These are phyloP conservation scores for Stereum hirsutum DNA, from an alignment of 1,284 basidiomycete species.

Conservation along the genomic window DNA sequence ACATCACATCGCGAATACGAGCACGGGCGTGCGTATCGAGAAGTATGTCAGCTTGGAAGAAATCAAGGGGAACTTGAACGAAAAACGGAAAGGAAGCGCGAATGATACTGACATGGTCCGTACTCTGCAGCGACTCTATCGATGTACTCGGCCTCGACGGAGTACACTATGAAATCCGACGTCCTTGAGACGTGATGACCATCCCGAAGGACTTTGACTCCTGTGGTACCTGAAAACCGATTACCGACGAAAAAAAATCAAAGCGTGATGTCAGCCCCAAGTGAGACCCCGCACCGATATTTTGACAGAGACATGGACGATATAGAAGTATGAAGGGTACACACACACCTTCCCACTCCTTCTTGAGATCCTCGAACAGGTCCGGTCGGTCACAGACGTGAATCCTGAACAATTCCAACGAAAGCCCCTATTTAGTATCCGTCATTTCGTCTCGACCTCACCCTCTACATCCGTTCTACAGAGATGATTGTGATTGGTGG, in stretches of 20 bases:
- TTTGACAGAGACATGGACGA: not conserved
- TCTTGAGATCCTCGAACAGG: slow-evolving; percentile 59
- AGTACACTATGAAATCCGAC: slow-evolving; percentile 87
- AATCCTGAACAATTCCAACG: slow-evolving; percentile 44
- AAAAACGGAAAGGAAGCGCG: no score
- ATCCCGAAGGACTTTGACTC: slow-evolving; percentile 62
- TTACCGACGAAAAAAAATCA: slow-evolving; percentile 5
- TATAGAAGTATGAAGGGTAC: not conserved
- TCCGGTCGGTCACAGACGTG: slow-evolving; percentile 88
- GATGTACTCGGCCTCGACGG: slow-evolving; percentile 91
- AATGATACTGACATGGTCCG: slow-evolving; percentile 77
- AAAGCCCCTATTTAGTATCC: no score
- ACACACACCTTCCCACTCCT: slow-evolving; percentile 54
- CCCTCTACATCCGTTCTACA: no score
- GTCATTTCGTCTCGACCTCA: no score
- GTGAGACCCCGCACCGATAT: not conserved
- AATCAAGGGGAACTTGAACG: not conserved
- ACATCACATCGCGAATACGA: no score
- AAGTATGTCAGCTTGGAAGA: not conserved
- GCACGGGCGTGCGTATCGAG: no score
- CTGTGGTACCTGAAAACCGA: slow-evolving; percentile 30
- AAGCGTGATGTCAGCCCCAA: no score
- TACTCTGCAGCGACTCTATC: slow-evolving; percentile 79
- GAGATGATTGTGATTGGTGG: no score
- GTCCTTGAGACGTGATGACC: slow-evolving; percentile 81